Percentiles rank a stretch among this genome's conserved stretches.
Conservation (phyloP, 1,284 basidiomycete genomes). For the Schizophyllum commune region DNA sequence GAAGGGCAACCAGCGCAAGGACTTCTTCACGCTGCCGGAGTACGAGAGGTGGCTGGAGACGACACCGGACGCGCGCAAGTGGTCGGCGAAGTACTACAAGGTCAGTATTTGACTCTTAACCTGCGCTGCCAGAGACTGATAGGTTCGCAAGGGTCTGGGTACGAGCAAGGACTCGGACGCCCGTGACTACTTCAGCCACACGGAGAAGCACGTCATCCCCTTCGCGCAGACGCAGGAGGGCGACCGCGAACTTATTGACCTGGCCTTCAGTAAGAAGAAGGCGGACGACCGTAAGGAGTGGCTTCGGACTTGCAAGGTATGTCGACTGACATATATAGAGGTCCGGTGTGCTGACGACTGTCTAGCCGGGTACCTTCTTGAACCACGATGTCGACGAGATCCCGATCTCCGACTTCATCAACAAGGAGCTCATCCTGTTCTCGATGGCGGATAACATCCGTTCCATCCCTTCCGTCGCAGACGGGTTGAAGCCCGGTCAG, state of each 20-base stretch:
- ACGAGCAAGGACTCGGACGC: constrained; percentile 87
- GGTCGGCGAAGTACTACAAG: constrained; percentile 97
- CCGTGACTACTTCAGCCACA: constrained; percentile 88
- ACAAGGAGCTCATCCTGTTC: constrained; percentile 97
- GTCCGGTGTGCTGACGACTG: constrained; percentile 6
- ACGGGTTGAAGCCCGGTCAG: constrained; percentile 98
- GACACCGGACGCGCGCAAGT: constrained; percentile 76
- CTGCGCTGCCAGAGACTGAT: not conserved
- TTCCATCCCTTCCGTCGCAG: constrained; percentile 89
- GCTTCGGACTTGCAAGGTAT: constrained; percentile 86
- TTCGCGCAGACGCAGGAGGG: constrained; percentile 80
- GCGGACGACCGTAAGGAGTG: constrained; percentile 99
- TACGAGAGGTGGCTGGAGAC: constrained; percentile 89
- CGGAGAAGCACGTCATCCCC: constrained; percentile 91
- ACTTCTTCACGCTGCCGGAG: constrained; percentile 98
- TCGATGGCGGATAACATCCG: constrained; percentile 99
- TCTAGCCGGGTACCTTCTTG: constrained; percentile 87
- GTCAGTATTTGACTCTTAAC: constrained; percentile 31
- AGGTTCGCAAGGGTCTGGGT: constrained; percentile 75
- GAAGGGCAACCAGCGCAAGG: constrained; percentile 75
- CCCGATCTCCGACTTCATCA: constrained; percentile 92
- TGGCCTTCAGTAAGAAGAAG: constrained; percentile 99
- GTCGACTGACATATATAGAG: constrained; percentile 10
- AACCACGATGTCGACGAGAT: constrained; percentile 88
- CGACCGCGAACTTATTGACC: constrained; percentile 88